These are phyloP conservation scores for Cardamine occulta DNA, from an alignment of 345 rosid species.

Conservation along the genomic window DNA sequence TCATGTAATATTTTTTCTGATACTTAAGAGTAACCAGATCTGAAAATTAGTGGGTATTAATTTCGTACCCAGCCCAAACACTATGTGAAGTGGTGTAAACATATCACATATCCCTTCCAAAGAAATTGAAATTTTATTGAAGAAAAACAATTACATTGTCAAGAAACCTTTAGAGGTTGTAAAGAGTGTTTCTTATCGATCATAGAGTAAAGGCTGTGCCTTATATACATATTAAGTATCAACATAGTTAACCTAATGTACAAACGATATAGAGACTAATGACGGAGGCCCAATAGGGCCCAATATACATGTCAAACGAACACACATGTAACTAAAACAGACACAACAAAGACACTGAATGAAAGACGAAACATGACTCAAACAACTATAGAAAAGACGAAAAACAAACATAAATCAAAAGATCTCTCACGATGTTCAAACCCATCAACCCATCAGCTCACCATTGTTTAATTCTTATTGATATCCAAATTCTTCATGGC, in stretches of 20 bases:
- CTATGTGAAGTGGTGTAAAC: neutral
- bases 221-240: no score
- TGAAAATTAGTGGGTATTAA: neutral
- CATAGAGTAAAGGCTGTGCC: no score
- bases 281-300: no score
- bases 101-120: neutral
- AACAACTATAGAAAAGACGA: no score
- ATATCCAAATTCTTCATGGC: slow-evolving; percentile 23
- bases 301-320: neutral
- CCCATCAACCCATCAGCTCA: slow-evolving; percentile 8
- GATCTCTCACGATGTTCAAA: no score
- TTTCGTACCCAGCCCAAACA: neutral
- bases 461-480: slow-evolving; percentile 7
- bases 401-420: neutral
- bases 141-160: neutral
- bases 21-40: neutral
- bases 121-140: neutral
- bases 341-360: no score
- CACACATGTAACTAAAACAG: neutral
- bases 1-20: no score
- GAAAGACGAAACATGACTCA: no score
- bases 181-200: no score
- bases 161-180: no score
- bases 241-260: no score
- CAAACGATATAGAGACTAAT: no score